Base-by-base conservation (phyloP, 2,329 filamentous ascomycete genomes). In the Cladosporium sphaerospermum region DNA sequence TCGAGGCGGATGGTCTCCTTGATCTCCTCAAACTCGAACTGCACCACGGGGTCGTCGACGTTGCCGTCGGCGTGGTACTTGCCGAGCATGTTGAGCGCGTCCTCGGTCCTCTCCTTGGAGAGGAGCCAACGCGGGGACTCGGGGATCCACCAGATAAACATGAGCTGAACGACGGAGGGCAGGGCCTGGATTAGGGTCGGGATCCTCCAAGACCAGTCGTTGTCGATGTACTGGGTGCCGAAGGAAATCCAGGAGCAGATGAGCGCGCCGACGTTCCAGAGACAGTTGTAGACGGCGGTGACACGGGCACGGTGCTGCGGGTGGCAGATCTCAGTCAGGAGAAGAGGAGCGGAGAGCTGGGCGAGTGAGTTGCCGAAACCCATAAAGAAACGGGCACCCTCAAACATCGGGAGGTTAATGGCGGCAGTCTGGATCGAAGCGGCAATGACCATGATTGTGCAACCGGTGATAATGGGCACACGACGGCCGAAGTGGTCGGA, bases 1-100 rank as follows among this genome's bases (percentile, higher is more conserved):
- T 86, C 83, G 55, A 82, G 69, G 49, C 72, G 69, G 53, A 86
- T 78, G 10, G 82, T 84, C 62, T 83, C 77, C 61, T 78, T 78
- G 68, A 87, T 87, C 69, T 87, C 83, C 48, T 76, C 76, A 65
- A 76, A 84, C 65, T 87, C 81, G 64, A 83, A 83, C 61, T 84
- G 79, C 7, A 87, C 84, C 1, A 80, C 79, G 3, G 78, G 66
- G 61, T 85, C 79, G 64, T 78, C 73, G 52, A 65, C 66, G 61
- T 84, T 74, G 40, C 82, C 82, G 16, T 82, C 80, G 18, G 76
- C 81, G 61, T 86, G 84, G 65, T 83, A 81, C 62, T 81, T 79
- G 50, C 77, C 75, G 6, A 87, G 73, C 11, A 83, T 77, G 2
- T 54, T 23, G 13, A 54, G 41, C 4, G 53, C 53, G 5, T 54